Base-by-base conservation (phyloP, 2,329 filamentous ascomycete species). In the Thielaviopsis euricoi region DNA sequence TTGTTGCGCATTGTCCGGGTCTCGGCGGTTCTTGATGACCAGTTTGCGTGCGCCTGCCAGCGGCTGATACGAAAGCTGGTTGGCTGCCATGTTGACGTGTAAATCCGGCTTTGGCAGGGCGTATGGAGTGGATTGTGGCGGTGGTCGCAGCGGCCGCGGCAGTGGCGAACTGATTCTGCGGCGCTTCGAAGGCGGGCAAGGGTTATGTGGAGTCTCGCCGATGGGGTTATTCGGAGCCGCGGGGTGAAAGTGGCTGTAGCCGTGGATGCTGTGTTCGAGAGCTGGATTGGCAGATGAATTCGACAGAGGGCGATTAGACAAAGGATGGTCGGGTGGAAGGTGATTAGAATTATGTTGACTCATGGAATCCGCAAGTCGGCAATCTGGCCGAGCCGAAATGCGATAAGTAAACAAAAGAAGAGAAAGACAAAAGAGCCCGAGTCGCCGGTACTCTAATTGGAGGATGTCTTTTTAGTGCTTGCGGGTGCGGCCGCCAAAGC, bases 11-110 rank as follows among this genome's bases (percentile, higher is more conserved):
- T 78, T 72, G 19, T 76, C 76, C 3, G 56, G 22, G 1, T 79
- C 77, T 60, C 85, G 82, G 62, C 96, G 78, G 68, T 96, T 97
- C 78, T 95, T 95, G 65, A 98, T 87, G n/a, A 91, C 80, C 52
- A 98, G 79, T 70, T 86, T 90, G 75, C 86, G 90, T 21, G 88
- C 83, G 33, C 89, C 89, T 12, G 78, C 76, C 65, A 87, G 82
- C 13, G 88, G 83, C 64, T 85, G 86, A 66, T 43, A 57, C 17
- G 33, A 26, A 21, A 25, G 48, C 3, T 15, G 19, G n/a, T 52
- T 22, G 49, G n/a, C 22, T 6, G 48, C 29, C 49, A 52, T 52
- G 13, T 21, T 15, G 12, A 19, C 12, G 48, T 15, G 4, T 12
- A 15, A 37, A 25, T 33, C 9, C 2, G 9, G 29, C 7, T 10